phyloP scores from a whole-genome alignment of 1,139 yeast species.

The Arxiozyma slooffiae region DNA sequence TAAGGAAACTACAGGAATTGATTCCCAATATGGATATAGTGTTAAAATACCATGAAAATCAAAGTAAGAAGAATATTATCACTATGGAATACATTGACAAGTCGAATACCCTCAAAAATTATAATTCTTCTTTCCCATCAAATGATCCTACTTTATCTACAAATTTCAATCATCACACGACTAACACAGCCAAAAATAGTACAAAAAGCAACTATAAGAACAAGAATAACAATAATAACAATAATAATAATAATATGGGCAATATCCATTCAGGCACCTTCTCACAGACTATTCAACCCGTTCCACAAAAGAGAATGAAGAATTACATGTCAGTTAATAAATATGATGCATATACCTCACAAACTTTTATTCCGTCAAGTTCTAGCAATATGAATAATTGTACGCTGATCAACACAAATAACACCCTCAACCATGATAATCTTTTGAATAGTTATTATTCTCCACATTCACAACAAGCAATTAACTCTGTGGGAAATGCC shows the following conservation, averaged over 20 bases:
- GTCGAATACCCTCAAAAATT: not conserved
- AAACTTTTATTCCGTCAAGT: conserved; percentile 17
- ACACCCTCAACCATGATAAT: not conserved
- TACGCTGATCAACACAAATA: not conserved
- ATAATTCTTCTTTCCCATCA: not conserved
- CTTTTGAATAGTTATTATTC: not conserved
- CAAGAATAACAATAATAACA: conserved; percentile 1
- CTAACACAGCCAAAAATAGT: not conserved
- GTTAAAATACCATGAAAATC: not conserved
- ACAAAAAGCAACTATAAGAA: not conserved
- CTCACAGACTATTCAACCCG: conserved; percentile 4
- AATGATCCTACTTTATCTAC: not conserved
- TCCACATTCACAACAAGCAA: conserved; percentile 1
- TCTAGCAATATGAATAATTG: conserved; percentile 1
- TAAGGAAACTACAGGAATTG: conserved; percentile 8
- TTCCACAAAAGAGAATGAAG: conserved; percentile 4
- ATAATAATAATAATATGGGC: not conserved
- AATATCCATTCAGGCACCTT: not conserved
- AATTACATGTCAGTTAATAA: conserved; percentile 7
- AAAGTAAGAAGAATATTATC: conserved; percentile 4
- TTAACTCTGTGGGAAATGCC: not conserved
- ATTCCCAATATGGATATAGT: conserved; percentile 6
- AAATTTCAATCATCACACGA: not conserved
- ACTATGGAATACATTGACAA: not conserved
- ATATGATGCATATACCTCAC: conserved; percentile 19